These are phyloP conservation scores for Ophiocordyceps australis DNA, from an alignment of 2,329 filamentous ascomycete genomes.

Conservation along the genomic window DNA sequence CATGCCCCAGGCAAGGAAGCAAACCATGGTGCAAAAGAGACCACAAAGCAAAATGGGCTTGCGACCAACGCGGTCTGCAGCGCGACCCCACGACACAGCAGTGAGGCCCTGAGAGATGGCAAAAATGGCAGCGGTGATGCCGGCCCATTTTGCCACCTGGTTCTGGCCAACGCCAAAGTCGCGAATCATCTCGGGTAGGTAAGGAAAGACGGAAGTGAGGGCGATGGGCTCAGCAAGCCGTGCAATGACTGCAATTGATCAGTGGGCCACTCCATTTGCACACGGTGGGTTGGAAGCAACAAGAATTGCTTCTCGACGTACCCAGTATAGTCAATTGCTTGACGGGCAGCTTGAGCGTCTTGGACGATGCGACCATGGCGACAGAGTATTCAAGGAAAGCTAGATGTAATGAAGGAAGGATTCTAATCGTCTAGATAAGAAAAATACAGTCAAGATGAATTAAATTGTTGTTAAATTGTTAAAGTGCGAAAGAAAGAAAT, in stretches of 20 bases:
- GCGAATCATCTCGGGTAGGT: constrained; percentile 65
- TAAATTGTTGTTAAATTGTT: too few species aligned
- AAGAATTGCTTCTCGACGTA: too few species aligned
- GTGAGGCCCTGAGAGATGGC: constrained; percentile 54
- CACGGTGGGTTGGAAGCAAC: too few species aligned
- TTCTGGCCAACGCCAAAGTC: constrained; percentile 55
- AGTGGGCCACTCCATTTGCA: too few species aligned
- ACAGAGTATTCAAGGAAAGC: neutral
- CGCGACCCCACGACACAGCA: constrained; percentile 57
- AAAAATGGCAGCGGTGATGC: constrained; percentile 53
- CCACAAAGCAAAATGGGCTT: constrained; percentile 67
- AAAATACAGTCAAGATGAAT: too few species aligned
- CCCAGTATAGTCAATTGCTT: constrained; percentile 65
- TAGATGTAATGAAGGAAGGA: too few species aligned
- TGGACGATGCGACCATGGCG: neutral
- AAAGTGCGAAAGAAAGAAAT: too few species aligned
- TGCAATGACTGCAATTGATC: constrained; percentile 62
- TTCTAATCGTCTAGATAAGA: too few species aligned
- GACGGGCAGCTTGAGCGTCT: constrained; percentile 49
- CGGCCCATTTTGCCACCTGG: constrained; percentile 67
- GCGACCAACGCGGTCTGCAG: constrained; percentile 62
- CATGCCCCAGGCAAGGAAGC: constrained; percentile 70
- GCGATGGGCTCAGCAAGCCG: constrained; percentile 62
- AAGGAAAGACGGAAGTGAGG: constrained; percentile 54
- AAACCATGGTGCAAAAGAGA: constrained; percentile 61